Evolutionary conservation across 2,329 filamentous ascomycete genomes (phyloP).

Genomic region (Coniochaeta sp.): DNA sequence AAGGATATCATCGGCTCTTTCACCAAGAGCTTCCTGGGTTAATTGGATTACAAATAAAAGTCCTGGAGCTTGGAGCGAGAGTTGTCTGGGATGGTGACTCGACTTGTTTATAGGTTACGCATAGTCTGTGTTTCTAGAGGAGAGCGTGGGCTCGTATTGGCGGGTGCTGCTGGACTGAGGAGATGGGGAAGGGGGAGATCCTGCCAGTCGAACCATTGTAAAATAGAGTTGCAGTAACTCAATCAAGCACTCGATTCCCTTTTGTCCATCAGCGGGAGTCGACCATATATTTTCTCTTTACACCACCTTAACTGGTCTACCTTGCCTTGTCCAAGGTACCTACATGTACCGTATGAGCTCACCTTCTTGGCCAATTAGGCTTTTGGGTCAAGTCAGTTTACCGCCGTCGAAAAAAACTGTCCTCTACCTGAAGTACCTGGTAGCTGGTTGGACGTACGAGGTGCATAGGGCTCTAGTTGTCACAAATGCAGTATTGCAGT

Average conservation of each 20-base stretch:
- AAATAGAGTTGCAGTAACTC: slow-evolving; percentile 54
- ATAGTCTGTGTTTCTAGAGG: slow-evolving; percentile 37
- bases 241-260: slow-evolving; percentile 56
- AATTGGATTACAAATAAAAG: slow-evolving; percentile 30
- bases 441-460: too few species aligned
- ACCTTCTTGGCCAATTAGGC: too few species aligned
- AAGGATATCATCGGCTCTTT: slow-evolving; percentile 71
- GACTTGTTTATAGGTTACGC: slow-evolving; percentile 20
- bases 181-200: slow-evolving; percentile 27
- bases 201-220: slow-evolving; percentile 48
- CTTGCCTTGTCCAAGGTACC: too few species aligned
- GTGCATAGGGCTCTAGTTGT: too few species aligned
- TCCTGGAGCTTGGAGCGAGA: slow-evolving; percentile 16
- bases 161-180: slow-evolving; percentile 40
- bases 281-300: background rate
- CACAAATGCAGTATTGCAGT: too few species aligned
- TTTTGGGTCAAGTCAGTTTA: too few species aligned
- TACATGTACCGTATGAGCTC: too few species aligned
- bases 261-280: slow-evolving; percentile 33
- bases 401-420: too few species aligned
- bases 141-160: slow-evolving; percentile 32
- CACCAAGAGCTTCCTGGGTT: slow-evolving; percentile 83
- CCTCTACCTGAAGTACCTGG: too few species aligned
- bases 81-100: slow-evolving; percentile 17
- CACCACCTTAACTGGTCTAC: too few species aligned